Evolutionary conservation across 768 basidiomycete genomes (phyloP).

Genomic region (Boletus pseudo-olivaceus): DNA sequence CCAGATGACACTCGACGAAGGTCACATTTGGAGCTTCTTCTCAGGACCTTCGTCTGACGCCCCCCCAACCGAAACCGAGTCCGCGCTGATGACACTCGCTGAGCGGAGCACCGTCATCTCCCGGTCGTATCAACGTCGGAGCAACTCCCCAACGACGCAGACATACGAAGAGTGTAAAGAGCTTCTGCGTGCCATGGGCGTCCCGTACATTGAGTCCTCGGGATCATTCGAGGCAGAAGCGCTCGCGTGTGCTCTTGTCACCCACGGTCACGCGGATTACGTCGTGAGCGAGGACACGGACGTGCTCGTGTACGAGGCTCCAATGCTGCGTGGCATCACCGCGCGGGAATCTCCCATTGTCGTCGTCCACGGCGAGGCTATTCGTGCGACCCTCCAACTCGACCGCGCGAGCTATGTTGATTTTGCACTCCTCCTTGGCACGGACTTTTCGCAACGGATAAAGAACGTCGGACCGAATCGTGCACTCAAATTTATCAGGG

Average conservation of each 20-base stretch:
- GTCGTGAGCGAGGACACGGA: slow-evolving; percentile 93
- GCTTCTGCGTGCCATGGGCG: slow-evolving; percentile 76
- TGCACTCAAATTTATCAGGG: slow-evolving; percentile 72
- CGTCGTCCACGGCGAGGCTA: slow-evolving; percentile 58
- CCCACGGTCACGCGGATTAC: slow-evolving; percentile 75
- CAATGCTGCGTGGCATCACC: slow-evolving; percentile 76
- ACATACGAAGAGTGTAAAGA: slow-evolving; percentile 72
- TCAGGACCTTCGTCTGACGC: slow-evolving; percentile 12
- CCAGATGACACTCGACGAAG: slow-evolving; percentile 59
- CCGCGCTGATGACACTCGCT: slow-evolving; percentile 34
- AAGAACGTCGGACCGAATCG: slow-evolving; percentile 75
- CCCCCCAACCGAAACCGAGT: slow-evolving; percentile 19
- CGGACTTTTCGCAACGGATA: slow-evolving; percentile 86
- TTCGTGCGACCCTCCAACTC: slow-evolving; percentile 58
- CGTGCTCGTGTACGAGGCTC: slow-evolving; percentile 78
- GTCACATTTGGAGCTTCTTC: slow-evolving; percentile 53
- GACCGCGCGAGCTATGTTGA: slow-evolving; percentile 64
- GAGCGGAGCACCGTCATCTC: slow-evolving; percentile 55
- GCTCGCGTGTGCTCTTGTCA: slow-evolving; percentile 72
- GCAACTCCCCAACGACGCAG: slow-evolving; percentile 52
- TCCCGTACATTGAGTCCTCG: slow-evolving; percentile 65
- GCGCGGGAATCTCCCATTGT: slow-evolving; percentile 55
- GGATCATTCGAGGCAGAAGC: slow-evolving; percentile 84
- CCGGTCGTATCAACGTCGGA: slow-evolving; percentile 62
- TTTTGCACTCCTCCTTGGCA: slow-evolving; percentile 84